phyloP scores from a whole-genome alignment of 2,329 filamentous ascomycete genomes.

The Basipetospora chlamydospora region DNA sequence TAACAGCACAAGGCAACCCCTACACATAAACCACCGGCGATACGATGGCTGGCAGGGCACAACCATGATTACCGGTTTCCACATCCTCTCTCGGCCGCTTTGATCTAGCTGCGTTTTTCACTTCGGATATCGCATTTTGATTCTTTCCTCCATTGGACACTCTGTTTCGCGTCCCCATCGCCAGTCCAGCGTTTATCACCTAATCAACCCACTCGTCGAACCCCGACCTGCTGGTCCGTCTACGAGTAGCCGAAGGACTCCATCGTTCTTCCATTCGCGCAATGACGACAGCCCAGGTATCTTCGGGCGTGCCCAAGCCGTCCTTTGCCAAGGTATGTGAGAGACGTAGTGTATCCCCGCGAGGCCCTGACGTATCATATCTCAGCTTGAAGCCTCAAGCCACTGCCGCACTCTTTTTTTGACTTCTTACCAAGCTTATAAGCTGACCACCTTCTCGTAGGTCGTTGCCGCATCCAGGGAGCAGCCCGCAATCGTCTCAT shows the following conservation, averaged over 20 bases:
- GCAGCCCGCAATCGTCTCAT: slow-evolving; percentile 7
- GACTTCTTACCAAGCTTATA: neutral
- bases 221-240: too few species aligned
- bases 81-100: slow-evolving; percentile 1
- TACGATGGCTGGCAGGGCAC: slow-evolving; percentile 5
- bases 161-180: neutral
- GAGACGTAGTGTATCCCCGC: slow-evolving; percentile 13
- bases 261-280: too few species aligned
- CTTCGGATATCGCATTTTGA: slow-evolving; percentile 1
- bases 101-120: slow-evolving; percentile 5
- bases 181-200: neutral
- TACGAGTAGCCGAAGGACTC: too few species aligned
- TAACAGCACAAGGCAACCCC: too few species aligned
- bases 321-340: slow-evolving; percentile 60
- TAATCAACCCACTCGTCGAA: too few species aligned
- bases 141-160: neutral
- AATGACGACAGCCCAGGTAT: slow-evolving; percentile 34
- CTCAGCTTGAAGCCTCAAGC: too few species aligned
- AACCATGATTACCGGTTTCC: slow-evolving; percentile 5
- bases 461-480: slow-evolving; percentile 27
- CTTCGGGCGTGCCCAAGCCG: slow-evolving; percentile 37
- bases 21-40: neutral
- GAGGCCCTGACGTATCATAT: too few species aligned
- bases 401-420: too few species aligned
- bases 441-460: too few species aligned